These are phyloP conservation scores for Coemansia sp. DNA, from an alignment of 192 early-diverging fungal species.

Conservation along the genomic window DNA sequence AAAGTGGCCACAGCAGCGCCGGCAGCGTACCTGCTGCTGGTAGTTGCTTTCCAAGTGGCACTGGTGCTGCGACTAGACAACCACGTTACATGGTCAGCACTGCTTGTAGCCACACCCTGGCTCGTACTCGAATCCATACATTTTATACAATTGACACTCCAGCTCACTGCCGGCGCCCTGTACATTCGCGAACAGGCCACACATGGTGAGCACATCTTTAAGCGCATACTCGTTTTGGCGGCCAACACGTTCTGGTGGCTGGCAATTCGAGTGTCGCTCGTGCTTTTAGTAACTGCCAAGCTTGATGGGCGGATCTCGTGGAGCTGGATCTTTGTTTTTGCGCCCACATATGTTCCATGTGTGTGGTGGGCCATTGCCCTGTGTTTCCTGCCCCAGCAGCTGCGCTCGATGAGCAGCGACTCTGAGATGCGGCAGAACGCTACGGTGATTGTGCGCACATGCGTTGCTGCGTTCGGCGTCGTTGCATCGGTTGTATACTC, in stretches of 20 bases:
- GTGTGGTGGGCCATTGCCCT: constrained; percentile 60
- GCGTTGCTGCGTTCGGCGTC: constrained; percentile 53
- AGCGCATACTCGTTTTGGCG: constrained; percentile 32
- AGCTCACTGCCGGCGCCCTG: constrained; percentile 19
- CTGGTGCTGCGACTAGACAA: constrained; percentile 72
- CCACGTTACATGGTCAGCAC: constrained; percentile 60
- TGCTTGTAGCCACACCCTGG: constrained; percentile 77
- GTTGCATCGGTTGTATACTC: constrained; percentile 52
- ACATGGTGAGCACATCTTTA: neutral
- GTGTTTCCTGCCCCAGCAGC: constrained; percentile 38
- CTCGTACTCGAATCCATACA: constrained; percentile 76
- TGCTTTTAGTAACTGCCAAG: constrained; percentile 65
- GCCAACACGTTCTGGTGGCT: constrained; percentile 67
- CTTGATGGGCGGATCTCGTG: constrained; percentile 56
- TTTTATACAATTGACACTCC: constrained; percentile 52
- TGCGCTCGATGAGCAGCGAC: constrained; percentile 41
- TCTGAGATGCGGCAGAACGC: constrained; percentile 39
- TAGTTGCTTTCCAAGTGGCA: constrained; percentile 74
- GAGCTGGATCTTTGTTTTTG: constrained; percentile 69
- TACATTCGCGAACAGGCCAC: constrained; percentile 3
- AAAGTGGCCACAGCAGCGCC: constrained; percentile 32
- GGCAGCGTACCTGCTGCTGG: constrained; percentile 56
- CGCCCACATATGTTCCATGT: constrained; percentile 65
- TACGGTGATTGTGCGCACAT: constrained; percentile 34
- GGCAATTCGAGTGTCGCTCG: constrained; percentile 63